These are phyloP conservation scores for Penicillium sp. DNA, from an alignment of 2,329 filamentous ascomycete species.

Conservation along the genomic window DNA sequence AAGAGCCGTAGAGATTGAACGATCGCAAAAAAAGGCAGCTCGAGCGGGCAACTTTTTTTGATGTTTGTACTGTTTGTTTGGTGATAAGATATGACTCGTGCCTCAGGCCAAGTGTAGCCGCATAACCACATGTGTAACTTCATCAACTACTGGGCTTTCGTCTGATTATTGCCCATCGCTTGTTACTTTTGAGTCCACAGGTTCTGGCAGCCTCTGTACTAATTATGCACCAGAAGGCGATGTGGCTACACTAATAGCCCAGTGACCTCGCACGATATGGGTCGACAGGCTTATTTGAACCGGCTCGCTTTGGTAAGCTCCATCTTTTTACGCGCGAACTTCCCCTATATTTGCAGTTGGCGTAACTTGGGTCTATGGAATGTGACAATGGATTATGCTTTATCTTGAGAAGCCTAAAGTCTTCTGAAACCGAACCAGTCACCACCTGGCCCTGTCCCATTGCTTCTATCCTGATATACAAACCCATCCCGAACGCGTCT, in stretches of 20 bases:
- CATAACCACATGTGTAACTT: slow-evolving; percentile 2
- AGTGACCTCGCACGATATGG: slow-evolving; percentile 33
- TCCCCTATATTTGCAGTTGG: neutral
- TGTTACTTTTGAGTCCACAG: neutral
- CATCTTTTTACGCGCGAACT: slow-evolving; percentile 2
- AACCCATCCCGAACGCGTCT: neutral
- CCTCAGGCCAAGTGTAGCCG: slow-evolving; percentile 20
- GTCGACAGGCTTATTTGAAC: slow-evolving; percentile 47
- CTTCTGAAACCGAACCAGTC: neutral
- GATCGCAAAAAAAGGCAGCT: slow-evolving; percentile 22
- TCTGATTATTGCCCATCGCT: neutral
- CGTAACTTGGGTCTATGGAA: neutral
- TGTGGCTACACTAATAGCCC: slow-evolving; percentile 7
- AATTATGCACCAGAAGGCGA: neutral
- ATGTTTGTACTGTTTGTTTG: slow-evolving; percentile 36
- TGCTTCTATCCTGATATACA: slow-evolving; percentile 1
- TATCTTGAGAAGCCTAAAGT: neutral
- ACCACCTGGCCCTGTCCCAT: neutral
- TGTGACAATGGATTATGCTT: neutral
- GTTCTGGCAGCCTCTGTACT: neutral
- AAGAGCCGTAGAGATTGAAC: slow-evolving; percentile 14
- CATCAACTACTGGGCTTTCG: neutral
- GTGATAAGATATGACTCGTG: slow-evolving; percentile 36
- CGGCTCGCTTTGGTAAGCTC: slow-evolving; percentile 48
- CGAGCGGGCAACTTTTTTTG: slow-evolving; percentile 39